Evolutionary conservation across 2,329 filamentous ascomycete species (phyloP).

Genomic region (Aspergillus niger): DNA sequence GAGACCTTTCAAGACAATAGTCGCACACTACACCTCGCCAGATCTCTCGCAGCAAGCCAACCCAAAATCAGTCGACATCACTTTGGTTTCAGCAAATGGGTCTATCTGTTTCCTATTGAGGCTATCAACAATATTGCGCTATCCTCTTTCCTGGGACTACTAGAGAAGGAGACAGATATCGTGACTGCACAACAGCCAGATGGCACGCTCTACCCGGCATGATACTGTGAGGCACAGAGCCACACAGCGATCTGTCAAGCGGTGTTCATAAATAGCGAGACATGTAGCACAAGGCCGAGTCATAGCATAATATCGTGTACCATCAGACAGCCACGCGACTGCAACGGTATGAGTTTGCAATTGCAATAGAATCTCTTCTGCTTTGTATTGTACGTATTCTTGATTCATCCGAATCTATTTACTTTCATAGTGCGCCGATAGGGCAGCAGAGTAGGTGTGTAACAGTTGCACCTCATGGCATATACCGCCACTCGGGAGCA

Average conservation of each 20-base stretch:
- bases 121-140: slow-evolving; percentile 58
- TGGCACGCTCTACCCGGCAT: slow-evolving; percentile 47
- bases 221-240: slow-evolving; percentile 24
- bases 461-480: no score
- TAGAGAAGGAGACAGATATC: slow-evolving; percentile 48
- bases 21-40: slow-evolving; percentile 46
- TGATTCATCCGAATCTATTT: no score
- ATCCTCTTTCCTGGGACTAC: slow-evolving; percentile 51
- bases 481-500: no score
- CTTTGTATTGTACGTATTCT: slow-evolving; percentile 28
- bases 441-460: slow-evolving; percentile 50
- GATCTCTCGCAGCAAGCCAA: slow-evolving; percentile 20
- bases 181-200: slow-evolving; percentile 45
- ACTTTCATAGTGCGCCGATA: slow-evolving; percentile 18
- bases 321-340: slow-evolving; percentile 42
- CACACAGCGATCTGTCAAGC: neutral
- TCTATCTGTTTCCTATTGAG: slow-evolving; percentile 58
- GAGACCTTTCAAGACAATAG: slow-evolving; percentile 45
- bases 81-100: slow-evolving; percentile 53
- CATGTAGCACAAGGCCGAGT: slow-evolving; percentile 23
- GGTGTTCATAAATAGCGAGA: neutral
- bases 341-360: slow-evolving; percentile 48
- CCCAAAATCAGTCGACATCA: slow-evolving; percentile 42
- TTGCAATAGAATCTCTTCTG: slow-evolving; percentile 59
- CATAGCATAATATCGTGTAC: slow-evolving; percentile 52